A percentile compares a stretch with the other conserved stretches of the same genome.
Conservation (phyloP, 306 rosid species). For the Arachis stenosperma region DNA sequence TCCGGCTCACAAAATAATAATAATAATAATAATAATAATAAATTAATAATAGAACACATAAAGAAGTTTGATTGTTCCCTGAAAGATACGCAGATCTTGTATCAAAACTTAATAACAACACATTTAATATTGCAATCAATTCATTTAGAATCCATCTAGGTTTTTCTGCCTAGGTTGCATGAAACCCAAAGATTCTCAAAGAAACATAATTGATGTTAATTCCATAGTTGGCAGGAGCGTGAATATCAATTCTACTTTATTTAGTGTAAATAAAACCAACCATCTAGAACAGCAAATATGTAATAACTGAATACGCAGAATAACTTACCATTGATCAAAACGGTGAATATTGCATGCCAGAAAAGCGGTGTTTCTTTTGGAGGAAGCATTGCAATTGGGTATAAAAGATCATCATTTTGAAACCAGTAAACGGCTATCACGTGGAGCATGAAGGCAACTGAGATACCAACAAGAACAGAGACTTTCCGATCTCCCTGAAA, state of each 20-base stretch:
- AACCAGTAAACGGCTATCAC: conserved; percentile 73
- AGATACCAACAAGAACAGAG: conserved; percentile 54
- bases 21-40: too few species aligned
- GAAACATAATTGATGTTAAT: not conserved
- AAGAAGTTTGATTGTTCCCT: not conserved
- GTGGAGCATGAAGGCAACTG: conserved; percentile 66
- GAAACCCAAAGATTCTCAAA: not conserved
- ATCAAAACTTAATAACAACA: not conserved
- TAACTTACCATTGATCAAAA: conserved; percentile 84
- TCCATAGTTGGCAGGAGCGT: too few species aligned
- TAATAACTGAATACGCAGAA: conserved; percentile 4
- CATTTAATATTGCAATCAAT: conserved; percentile 1
- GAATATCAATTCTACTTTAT: not conserved
- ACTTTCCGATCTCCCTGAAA: conserved; percentile 83
- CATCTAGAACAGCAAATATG: conserved; percentile 9
- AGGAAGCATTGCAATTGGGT: conserved; percentile 78
- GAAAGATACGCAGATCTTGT: conserved; percentile 15
- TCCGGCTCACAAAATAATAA: too few species aligned
- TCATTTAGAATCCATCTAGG: conserved; percentile 9
- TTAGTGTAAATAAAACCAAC: conserved; percentile 28
- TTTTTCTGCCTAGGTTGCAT: not conserved
- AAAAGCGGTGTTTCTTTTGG: conserved; percentile 75
- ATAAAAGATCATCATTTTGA: conserved; percentile 68
- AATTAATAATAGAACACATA: not conserved
- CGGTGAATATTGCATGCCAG: conserved; percentile 86